Percentiles rank a stretch among this genome's conserved stretches.
Conservation (phyloP, 2,329 filamentous ascomycete genomes). For the Penicillium capsulatum region DNA sequence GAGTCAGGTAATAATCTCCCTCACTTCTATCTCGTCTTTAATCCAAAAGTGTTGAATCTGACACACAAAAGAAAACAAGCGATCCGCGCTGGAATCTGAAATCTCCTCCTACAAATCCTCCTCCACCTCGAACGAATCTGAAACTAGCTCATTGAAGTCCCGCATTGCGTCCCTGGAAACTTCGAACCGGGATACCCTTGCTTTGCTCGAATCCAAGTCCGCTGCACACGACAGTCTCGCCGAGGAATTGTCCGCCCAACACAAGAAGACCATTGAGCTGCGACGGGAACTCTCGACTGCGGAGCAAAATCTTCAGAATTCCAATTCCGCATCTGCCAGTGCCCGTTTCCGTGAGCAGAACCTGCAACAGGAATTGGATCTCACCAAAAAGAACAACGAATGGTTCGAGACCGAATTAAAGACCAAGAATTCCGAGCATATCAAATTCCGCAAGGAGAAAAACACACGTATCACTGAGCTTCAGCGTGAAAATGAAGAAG, state of each 20-base stretch:
- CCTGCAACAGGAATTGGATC: conserved; percentile 82
- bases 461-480: conserved; percentile 82
- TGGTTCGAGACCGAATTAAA: conserved; percentile 91
- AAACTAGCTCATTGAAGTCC: conserved; percentile 69
- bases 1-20: conserved; percentile 63
- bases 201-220: conserved; percentile 84
- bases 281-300: conserved; percentile 75
- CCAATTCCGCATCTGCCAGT: conserved; percentile 72
- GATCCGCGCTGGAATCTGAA: conserved; percentile 74
- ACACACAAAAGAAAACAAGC: conserved; percentile 61
- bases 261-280: conserved; percentile 80
- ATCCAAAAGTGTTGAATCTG: conserved; percentile 13
- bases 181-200: conserved; percentile 85
- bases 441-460: conserved; percentile 93
- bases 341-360: conserved; percentile 88
- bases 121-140: conserved; percentile 61
- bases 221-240: conserved; percentile 79
- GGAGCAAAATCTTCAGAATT: conserved; percentile 77
- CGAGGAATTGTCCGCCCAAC: conserved; percentile 80
- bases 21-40: background rate
- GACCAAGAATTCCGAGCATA: conserved; percentile 78
- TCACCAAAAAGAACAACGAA: conserved; percentile 83
- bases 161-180: conserved; percentile 84
- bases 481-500: conserved; percentile 83
- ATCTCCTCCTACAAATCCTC: conserved; percentile 73